phyloP scores from a whole-genome alignment of 169 alveolate species.

The Cryptosporidium muris region DNA sequence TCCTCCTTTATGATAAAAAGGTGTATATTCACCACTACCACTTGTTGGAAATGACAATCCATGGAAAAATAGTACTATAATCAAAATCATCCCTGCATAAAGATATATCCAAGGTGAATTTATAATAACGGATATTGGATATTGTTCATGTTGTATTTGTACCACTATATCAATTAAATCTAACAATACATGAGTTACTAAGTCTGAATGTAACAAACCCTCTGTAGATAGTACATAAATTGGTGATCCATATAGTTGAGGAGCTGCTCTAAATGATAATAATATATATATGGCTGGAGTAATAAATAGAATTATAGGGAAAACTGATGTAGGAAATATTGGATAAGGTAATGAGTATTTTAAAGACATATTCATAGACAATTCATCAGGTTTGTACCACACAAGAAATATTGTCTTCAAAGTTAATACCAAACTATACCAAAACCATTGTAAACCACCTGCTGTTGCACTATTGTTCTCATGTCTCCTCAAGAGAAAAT shows the following conservation, averaged over 20 bases:
- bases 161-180: constrained; percentile 73
- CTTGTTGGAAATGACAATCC: constrained; percentile 76
- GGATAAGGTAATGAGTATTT: constrained; percentile 45
- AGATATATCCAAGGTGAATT: constrained; percentile 74
- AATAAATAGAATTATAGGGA: constrained; percentile 58
- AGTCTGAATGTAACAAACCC: constrained; percentile 74
- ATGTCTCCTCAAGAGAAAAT: constrained; percentile 60
- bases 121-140: constrained; percentile 66
- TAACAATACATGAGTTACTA: constrained; percentile 73
- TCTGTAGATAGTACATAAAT: constrained; percentile 72
- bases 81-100: constrained; percentile 71
- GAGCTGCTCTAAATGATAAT: constrained; percentile 74
- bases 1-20: constrained; percentile 60
- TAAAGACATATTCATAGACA: constrained; percentile 1
- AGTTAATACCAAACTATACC: constrained; percentile 66
- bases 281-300: constrained; percentile 73
- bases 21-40: constrained; percentile 70
- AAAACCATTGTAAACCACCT: constrained; percentile 72
- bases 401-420: constrained; percentile 48
- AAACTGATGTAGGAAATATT: constrained; percentile 57
- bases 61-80: constrained; percentile 75
- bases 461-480: constrained; percentile 65
- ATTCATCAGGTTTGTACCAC: constrained; percentile 61
- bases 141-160: constrained; percentile 71
- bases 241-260: constrained; percentile 71